phyloP scores from a whole-genome alignment of 805 yeast species.

The Yarrowia porcina region DNA sequence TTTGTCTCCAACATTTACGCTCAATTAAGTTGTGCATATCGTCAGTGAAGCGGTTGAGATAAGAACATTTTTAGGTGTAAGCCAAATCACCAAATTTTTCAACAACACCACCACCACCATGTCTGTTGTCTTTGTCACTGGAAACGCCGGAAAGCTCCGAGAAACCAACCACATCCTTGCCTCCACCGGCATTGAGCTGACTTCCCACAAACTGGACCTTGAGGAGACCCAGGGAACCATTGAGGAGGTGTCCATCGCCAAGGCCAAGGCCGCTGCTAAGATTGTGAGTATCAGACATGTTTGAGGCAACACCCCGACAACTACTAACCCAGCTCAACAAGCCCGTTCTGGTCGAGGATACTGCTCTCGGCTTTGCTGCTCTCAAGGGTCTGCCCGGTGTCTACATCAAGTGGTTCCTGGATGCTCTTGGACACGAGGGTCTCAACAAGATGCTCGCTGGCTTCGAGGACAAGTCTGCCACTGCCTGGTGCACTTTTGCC shows the following conservation, averaged over 20 bases:
- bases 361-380: constrained; percentile 82
- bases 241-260: constrained; percentile 74
- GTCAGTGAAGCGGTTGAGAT: background rate
- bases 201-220: constrained; percentile 68
- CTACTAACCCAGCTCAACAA: constrained; percentile 48
- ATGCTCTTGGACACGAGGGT: constrained; percentile 69
- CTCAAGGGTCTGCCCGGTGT: constrained; percentile 91
- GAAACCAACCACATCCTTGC: constrained; percentile 76
- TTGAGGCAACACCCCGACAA: too few relatives aligned
- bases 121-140: constrained; percentile 48
- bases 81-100: background rate
- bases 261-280: constrained; percentile 70
- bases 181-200: constrained; percentile 41
- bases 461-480: constrained; percentile 79
- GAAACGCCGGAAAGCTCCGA: constrained; percentile 80
- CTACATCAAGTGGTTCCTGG: constrained; percentile 87
- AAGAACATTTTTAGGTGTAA: background rate
- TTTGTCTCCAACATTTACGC: background rate
- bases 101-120: background rate
- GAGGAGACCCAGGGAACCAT: constrained; percentile 90
- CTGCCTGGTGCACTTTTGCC: constrained; percentile 89
- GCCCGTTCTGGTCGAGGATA: constrained; percentile 93
- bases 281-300: constrained; percentile 37
- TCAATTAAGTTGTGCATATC: background rate
- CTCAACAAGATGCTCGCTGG: constrained; percentile 73